Conservation (phyloP, 176 grass and related monocot species). For the Carex parvula region DNA sequence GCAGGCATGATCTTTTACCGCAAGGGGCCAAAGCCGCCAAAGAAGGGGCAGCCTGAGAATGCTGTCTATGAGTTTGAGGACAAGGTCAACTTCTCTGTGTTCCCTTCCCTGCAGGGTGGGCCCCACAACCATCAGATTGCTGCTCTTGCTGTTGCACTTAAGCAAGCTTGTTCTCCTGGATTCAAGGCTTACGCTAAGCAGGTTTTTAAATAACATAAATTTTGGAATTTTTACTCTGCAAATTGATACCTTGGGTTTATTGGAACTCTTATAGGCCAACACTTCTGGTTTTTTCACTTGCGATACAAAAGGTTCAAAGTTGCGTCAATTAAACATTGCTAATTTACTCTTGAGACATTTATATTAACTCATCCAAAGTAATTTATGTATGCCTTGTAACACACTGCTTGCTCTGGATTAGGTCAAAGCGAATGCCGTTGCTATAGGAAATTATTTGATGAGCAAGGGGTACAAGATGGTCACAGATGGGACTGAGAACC, state of each 20-base stretch:
- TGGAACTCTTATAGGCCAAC: neutral
- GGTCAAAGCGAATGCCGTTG: slow-evolving; percentile 87
- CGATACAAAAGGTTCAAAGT: neutral
- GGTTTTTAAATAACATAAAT: neutral
- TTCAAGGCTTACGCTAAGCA: slow-evolving; percentile 96
- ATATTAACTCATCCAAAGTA: neutral
- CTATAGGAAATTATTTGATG: slow-evolving; percentile 90
- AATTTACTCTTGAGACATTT: neutral
- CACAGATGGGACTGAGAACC: slow-evolving; percentile 96
- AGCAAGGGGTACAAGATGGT: slow-evolving; percentile 99
- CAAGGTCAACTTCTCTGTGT: slow-evolving; percentile 88
- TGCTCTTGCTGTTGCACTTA: slow-evolving; percentile 84
- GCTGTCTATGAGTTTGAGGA: slow-evolving; percentile 92
- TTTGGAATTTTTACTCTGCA: neutral
- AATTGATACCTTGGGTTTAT: neutral
- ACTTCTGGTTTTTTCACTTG: neutral
- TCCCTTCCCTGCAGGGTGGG: slow-evolving; percentile 97
- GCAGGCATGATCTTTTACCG: slow-evolving; percentile 99
- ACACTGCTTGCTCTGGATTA: neutral
- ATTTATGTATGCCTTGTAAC: neutral
- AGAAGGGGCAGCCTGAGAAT: slow-evolving; percentile 93
- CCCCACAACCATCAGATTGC: slow-evolving; percentile 99
- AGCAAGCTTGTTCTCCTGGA: slow-evolving; percentile 67
- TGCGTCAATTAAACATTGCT: neutral
- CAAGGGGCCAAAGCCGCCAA: slow-evolving; percentile 93